Conservation (phyloP, 2,329 filamentous ascomycete genomes). For the Aspergillus versicolor region DNA sequence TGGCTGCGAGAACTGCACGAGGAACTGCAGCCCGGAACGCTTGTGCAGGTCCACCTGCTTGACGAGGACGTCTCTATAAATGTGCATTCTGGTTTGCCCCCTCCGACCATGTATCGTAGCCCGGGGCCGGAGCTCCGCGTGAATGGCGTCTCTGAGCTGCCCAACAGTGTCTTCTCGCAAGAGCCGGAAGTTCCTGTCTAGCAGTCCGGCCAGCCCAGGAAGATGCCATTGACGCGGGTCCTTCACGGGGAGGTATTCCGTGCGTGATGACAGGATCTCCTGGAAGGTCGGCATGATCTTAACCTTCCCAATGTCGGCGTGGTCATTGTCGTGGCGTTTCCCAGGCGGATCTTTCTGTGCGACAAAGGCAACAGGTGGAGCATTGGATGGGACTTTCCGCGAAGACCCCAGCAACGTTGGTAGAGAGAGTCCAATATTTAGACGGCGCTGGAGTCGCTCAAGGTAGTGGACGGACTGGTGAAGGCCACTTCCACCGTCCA, state of each 20-base stretch:
- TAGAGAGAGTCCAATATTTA: conserved; percentile 20
- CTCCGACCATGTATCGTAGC: conserved; percentile 5
- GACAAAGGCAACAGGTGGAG: conserved; percentile 13
- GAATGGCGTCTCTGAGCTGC: conserved; percentile 32
- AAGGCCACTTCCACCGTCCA: conserved; percentile 6
- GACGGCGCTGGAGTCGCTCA: conserved; percentile 18
- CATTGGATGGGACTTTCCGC: not conserved
- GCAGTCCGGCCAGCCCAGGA: conserved; percentile 25
- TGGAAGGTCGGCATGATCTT: conserved; percentile 37
- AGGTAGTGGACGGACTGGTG: conserved; percentile 18
- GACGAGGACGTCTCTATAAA: conserved; percentile 7
- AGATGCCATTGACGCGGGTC: conserved; percentile 30
- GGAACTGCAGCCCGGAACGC: conserved; percentile 18
- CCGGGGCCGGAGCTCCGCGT: conserved; percentile 10
- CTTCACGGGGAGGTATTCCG: conserved; percentile 35
- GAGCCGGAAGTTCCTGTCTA: conserved; percentile 40
- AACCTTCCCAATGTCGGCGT: conserved; percentile 32
- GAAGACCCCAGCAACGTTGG: not conserved
- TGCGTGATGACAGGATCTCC: conserved; percentile 30
- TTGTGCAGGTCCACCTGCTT: conserved; percentile 18
- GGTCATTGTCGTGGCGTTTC: conserved; percentile 40
- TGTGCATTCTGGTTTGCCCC: conserved; percentile 2
- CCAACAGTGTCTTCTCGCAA: conserved; percentile 37
- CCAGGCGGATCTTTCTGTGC: conserved; percentile 22
- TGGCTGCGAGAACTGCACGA: conserved; percentile 24